Conservation (phyloP, 2,329 filamentous ascomycete genomes). For the Pseudopithomyces maydicus region DNA sequence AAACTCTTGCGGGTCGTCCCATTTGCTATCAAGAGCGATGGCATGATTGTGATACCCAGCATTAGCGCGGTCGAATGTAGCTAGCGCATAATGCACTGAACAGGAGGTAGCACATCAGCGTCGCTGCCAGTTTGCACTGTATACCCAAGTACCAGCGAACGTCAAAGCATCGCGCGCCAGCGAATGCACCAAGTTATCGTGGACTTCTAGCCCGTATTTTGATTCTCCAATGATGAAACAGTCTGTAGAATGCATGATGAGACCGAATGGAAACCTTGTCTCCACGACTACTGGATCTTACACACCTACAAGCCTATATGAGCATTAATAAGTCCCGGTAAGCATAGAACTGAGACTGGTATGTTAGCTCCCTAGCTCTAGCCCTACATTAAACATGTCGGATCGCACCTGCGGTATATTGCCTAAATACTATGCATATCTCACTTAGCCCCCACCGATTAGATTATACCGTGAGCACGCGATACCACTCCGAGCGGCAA, state of each 20-base stretch:
- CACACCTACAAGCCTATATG: background rate
- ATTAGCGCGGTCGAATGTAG: too few species aligned
- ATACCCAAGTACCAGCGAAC: too few species aligned
- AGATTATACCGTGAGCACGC: conserved; percentile 10
- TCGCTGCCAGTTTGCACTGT: too few species aligned
- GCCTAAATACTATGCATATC: conserved; percentile 14
- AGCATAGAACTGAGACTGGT: background rate
- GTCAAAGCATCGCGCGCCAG: too few species aligned
- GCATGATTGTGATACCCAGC: too few species aligned
- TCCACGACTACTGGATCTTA: background rate
- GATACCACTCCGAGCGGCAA: conserved; percentile 4
- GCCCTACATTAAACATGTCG: conserved; percentile 16
- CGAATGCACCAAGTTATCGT: too few species aligned
- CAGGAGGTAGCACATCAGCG: too few species aligned
- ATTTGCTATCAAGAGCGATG: background rate
- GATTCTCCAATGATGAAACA: too few species aligned
- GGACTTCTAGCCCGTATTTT: background rate
- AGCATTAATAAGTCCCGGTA: background rate
- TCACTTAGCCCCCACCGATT: conserved; percentile 1
- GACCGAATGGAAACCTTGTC: too few species aligned
- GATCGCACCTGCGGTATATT: conserved; percentile 10
- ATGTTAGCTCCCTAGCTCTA: conserved; percentile 6
- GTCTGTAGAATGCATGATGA: too few species aligned
- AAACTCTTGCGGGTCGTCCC: background rate
- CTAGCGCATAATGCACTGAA: too few species aligned